Conservation (phyloP, 495 filamentous ascomycete genomes). For the Penicillium salamii region DNA sequence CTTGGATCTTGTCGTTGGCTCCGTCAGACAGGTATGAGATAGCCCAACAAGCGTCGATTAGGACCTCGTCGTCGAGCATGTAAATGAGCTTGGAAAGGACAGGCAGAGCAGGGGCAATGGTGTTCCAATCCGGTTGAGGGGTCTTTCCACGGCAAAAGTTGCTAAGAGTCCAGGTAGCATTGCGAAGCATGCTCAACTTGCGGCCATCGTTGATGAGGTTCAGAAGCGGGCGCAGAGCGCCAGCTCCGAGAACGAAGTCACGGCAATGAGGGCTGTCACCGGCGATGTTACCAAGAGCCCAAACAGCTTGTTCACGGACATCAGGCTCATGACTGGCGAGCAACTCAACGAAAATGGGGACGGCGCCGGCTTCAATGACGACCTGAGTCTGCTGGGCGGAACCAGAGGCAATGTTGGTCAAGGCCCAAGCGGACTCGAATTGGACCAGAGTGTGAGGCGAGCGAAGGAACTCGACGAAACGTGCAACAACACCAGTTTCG, state of each 20-base stretch:
- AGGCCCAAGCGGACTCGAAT: constrained; percentile 98
- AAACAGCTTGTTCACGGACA: constrained; percentile 97
- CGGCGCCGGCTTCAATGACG: constrained; percentile 96
- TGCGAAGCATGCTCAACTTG: constrained; percentile 98
- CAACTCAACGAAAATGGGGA: constrained; percentile 97
- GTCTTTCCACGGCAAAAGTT: constrained; percentile 99
- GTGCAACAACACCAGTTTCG: constrained; percentile 94
- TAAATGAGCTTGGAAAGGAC: constrained; percentile 97
- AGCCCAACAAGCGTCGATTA: constrained; percentile 99
- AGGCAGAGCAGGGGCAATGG: constrained; percentile 92
- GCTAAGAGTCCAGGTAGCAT: constrained; percentile 98
- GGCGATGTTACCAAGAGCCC: constrained; percentile 98
- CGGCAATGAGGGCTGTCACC: constrained; percentile 97
- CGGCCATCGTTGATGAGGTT: constrained; percentile 91
- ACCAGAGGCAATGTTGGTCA: constrained; percentile 99
- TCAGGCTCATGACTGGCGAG: constrained; percentile 94
- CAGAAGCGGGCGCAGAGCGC: constrained; percentile 86
- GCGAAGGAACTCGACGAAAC: constrained; percentile 97
- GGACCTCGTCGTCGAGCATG: constrained; percentile 95
- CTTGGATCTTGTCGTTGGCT: constrained; percentile 98
- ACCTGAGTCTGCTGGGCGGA: constrained; percentile 97
- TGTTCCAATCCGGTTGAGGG: constrained; percentile 97
- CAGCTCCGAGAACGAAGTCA: constrained; percentile 87
- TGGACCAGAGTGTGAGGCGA: constrained; percentile 98
- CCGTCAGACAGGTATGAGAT: constrained; percentile 99